phyloP scores from a whole-genome alignment of 75 land plant genomes.

The Pinus taeda region DNA sequence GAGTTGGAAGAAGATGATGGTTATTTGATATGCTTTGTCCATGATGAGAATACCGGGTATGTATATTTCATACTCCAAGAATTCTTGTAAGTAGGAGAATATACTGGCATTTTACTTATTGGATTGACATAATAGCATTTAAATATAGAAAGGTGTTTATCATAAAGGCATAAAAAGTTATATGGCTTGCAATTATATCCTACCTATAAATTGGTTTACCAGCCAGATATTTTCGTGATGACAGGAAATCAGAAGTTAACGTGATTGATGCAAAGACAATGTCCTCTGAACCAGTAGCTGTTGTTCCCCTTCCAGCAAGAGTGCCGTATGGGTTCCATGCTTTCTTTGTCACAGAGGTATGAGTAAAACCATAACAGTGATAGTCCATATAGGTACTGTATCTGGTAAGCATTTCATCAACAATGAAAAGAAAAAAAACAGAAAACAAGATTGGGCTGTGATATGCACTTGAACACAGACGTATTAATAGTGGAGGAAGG shows the following conservation, averaged over 20 bases:
- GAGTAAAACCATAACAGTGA: background rate
- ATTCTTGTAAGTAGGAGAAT: background rate
- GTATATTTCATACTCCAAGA: background rate
- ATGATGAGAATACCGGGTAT: conserved; percentile 91
- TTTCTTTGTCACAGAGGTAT: conserved; percentile 85
- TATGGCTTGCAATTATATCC: background rate
- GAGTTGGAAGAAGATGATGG: conserved; percentile 89
- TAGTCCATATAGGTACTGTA: no score
- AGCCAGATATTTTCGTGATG: background rate
- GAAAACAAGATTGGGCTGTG: no score
- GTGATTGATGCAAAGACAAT: conserved; percentile 92
- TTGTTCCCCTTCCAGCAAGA: conserved; percentile 68
- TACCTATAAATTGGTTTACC: background rate
- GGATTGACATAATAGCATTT: background rate
- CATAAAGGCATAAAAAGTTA: background rate
- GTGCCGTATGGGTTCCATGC: conserved; percentile 97
- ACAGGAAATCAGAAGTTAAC: conserved; percentile 50
- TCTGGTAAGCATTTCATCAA: no score
- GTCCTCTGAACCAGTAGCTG: conserved; percentile 82
- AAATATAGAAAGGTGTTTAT: background rate
- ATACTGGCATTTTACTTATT: background rate
- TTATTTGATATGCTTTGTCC: conserved; percentile 79
- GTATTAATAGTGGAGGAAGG: no score
- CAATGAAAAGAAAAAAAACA: no score
- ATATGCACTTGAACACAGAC: no score